phyloP scores from a whole-genome alignment of 2,329 filamentous ascomycete species.

The Colletotrichum cereale region DNA sequence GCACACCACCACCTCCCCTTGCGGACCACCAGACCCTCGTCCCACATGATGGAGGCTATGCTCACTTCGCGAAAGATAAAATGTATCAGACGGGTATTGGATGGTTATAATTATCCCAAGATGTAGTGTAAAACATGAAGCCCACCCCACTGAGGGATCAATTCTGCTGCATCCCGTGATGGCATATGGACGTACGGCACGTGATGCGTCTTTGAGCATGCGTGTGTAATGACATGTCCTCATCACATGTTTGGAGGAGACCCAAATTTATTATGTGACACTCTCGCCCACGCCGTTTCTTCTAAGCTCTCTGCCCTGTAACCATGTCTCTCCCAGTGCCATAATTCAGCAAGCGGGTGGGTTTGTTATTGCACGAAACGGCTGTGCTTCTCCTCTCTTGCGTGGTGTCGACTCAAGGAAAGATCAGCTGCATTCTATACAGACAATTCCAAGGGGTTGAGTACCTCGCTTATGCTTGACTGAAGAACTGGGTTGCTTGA shows the following conservation, averaged over 20 bases:
- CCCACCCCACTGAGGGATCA: not conserved
- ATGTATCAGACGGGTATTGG: too few species aligned
- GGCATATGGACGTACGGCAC: not conserved
- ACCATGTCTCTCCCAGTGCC: not conserved
- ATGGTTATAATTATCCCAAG: not conserved
- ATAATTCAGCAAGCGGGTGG: not conserved
- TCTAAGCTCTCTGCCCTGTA: not conserved
- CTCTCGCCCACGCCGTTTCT: not conserved
- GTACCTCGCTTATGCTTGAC: not conserved
- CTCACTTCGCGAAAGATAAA: not conserved
- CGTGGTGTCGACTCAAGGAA: not conserved
- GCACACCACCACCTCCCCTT: not conserved
- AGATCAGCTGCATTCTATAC: not conserved
- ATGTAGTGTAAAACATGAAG: not conserved
- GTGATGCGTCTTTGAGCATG: not conserved
- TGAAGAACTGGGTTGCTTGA: not conserved
- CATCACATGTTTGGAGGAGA: not conserved
- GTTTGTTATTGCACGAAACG: conserved; percentile 21
- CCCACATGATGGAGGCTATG: not conserved
- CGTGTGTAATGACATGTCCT: not conserved
- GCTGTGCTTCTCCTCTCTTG: not conserved
- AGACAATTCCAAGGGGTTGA: not conserved
- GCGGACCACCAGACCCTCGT: not conserved
- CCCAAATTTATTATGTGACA: not conserved
- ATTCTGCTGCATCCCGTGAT: not conserved